Evolutionary conservation across 169 alveolate genomes (phyloP).

Genomic region (Plasmodium gallinaceum): DNA sequence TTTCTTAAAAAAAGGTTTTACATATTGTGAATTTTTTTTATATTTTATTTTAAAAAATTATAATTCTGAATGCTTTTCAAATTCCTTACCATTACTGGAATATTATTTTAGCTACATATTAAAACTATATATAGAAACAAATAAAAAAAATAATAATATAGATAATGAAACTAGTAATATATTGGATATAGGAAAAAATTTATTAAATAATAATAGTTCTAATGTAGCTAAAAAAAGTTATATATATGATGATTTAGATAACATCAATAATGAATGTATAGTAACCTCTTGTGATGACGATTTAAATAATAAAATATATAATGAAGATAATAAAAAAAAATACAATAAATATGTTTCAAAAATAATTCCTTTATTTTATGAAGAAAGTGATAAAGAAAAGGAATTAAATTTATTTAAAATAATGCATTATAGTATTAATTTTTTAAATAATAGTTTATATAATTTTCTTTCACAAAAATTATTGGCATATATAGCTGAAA

Average conservation of each 20-base stretch:
- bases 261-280: constrained; percentile 34
- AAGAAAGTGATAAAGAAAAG: constrained; percentile 20
- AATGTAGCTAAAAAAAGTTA: neutral
- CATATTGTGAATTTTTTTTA: constrained; percentile 43
- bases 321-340: constrained; percentile 21
- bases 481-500: constrained; percentile 33
- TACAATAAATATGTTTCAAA: constrained; percentile 33
- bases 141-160: neutral
- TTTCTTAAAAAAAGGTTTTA: constrained; percentile 17
- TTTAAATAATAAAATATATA: constrained; percentile 33
- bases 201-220: neutral
- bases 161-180: neutral
- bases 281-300: constrained; percentile 33
- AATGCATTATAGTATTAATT: constrained; percentile 37
- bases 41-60: constrained; percentile 59
- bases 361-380: constrained; percentile 34
- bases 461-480: constrained; percentile 44
- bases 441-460: constrained; percentile 39
- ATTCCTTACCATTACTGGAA: constrained; percentile 26
- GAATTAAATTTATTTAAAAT: constrained; percentile 22
- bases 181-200: neutral
- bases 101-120: constrained; percentile 8
- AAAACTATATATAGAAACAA: neutral
- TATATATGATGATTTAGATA: neutral
- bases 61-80: constrained; percentile 2